These are phyloP conservation scores for Trebouxiophyceae sp. DNA, from an alignment of 163 green algal genomes.

Conservation along the genomic window DNA sequence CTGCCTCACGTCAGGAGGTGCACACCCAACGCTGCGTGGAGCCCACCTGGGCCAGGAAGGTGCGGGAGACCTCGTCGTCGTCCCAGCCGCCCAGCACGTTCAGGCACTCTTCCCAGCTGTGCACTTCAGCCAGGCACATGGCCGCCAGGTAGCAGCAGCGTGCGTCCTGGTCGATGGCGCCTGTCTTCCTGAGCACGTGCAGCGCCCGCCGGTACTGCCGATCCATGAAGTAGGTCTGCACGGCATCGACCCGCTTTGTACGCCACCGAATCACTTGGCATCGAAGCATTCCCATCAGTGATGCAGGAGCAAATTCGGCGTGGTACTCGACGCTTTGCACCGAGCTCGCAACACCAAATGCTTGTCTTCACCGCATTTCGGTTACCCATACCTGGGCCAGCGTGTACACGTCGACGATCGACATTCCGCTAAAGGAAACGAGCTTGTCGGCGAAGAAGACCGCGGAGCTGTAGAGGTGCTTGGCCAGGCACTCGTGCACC, in stretches of 20 bases:
- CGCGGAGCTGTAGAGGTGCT: slow-evolving; percentile 81
- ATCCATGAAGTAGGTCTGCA: slow-evolving; percentile 63
- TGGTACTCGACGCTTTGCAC: no score
- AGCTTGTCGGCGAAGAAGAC: slow-evolving; percentile 97
- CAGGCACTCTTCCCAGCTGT: slow-evolving; percentile 85
- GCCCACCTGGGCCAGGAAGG: not conserved
- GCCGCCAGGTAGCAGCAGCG: not conserved
- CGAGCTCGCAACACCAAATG: no score
- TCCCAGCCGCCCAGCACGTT: slow-evolving; percentile 66
- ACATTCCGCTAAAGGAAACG: slow-evolving; percentile 52
- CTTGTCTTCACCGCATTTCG: no score
- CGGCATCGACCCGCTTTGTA: no score
- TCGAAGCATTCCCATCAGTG: no score
- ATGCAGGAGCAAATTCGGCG: no score
- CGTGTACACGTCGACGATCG: slow-evolving; percentile 67
- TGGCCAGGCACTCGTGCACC: slow-evolving; percentile 76
- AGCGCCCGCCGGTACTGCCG: slow-evolving; percentile 62
- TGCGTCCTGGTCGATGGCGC: slow-evolving; percentile 46
- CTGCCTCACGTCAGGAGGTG: no score
- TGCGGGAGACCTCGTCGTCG: slow-evolving; percentile 11
- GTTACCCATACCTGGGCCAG: slow-evolving; percentile 78
- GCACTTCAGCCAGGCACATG: slow-evolving; percentile 7
- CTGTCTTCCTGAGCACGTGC: slow-evolving; percentile 37
- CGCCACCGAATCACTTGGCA: no score
- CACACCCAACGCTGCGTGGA: no score